Conservation (phyloP, 768 basidiomycete species). For the Kwoniella sp. region DNA sequence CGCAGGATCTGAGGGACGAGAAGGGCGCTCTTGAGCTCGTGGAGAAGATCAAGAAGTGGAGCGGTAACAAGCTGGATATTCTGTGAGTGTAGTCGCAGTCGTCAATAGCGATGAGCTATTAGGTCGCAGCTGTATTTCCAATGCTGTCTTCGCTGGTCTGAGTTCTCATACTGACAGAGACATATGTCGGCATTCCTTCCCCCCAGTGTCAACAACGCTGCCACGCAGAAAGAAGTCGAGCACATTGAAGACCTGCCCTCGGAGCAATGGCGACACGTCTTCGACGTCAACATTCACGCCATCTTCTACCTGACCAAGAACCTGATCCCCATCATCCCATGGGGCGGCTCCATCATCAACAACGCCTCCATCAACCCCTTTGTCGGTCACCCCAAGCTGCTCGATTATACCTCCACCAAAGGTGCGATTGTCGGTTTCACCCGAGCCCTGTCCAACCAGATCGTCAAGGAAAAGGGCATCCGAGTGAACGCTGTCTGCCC, state of each 20-base stretch:
- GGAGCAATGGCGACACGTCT: slow-evolving; percentile 60
- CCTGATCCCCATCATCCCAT: slow-evolving; percentile 60
- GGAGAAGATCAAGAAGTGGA: slow-evolving; percentile 57
- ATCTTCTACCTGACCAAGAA: slow-evolving; percentile 62
- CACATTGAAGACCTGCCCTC: slow-evolving; percentile 56
- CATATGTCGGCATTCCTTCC: not conserved
- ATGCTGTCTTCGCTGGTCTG: too few species aligned
- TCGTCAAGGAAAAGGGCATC: slow-evolving; percentile 62
- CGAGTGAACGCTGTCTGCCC: slow-evolving; percentile 58
- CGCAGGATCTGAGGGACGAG: slow-evolving; percentile 59
- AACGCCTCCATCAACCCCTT: slow-evolving; percentile 58
- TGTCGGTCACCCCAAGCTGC: slow-evolving; percentile 59
- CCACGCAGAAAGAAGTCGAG: slow-evolving; percentile 59
- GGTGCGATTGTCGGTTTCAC: slow-evolving; percentile 63
- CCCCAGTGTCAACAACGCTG: slow-evolving; percentile 59
- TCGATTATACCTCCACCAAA: slow-evolving; percentile 65
- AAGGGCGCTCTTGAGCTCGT: slow-evolving; percentile 58
- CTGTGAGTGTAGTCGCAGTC: slow-evolving; percentile 57
- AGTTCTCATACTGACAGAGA: not conserved
- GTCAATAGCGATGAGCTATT: not conserved
- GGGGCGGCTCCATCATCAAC: slow-evolving; percentile 60
- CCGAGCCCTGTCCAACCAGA: slow-evolving; percentile 62
- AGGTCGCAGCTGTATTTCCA: too few species aligned
- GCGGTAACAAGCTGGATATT: slow-evolving; percentile 56
- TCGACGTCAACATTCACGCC: slow-evolving; percentile 44